Conservation (phyloP, 805 yeast genomes). For the Candida pseudoglaebosa region DNA sequence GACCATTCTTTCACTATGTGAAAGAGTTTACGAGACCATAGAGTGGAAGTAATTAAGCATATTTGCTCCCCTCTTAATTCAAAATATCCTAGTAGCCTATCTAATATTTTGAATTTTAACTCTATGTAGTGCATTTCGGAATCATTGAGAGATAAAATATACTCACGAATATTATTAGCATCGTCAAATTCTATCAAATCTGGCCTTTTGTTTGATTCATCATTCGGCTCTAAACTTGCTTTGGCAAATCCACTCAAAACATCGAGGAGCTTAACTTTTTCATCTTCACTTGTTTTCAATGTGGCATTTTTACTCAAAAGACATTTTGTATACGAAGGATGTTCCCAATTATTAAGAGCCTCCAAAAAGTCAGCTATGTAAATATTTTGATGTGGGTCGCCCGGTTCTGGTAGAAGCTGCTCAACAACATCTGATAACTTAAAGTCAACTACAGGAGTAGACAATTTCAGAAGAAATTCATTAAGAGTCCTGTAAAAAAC, state of each 20-base stretch:
- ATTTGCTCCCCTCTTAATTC: conserved; percentile 6
- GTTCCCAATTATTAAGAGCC: conserved; percentile 26
- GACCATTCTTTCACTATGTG: conserved; percentile 34
- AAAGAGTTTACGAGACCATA: conserved; percentile 36
- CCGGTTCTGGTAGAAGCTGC: conserved; percentile 12
- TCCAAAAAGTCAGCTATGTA: conserved; percentile 22
- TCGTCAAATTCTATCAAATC: conserved; percentile 12
- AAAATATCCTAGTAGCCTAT: conserved; percentile 18
- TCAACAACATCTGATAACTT: conserved; percentile 8
- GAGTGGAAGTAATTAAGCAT: conserved; percentile 32
- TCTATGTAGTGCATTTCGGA: conserved; percentile 13
- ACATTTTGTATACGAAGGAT: conserved; percentile 11
- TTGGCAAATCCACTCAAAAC: conserved; percentile 32
- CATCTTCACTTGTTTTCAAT: conserved; percentile 20
- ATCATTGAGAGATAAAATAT: conserved; percentile 11
- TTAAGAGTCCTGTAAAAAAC: conserved; percentile 21
- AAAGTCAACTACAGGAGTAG: conserved; percentile 1
- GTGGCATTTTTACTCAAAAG: conserved; percentile 13
- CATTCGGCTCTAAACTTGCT: background rate
- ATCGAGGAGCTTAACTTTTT: conserved; percentile 30
- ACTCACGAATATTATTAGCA: conserved; percentile 10
- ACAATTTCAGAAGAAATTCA: conserved; percentile 9
- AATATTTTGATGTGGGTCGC: conserved; percentile 3
- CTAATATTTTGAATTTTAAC: conserved; percentile 22
- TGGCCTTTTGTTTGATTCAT: conserved; percentile 5